Evolutionary conservation across 768 basidiomycete genomes (phyloP).

Genomic region (Suillus plorans): DNA sequence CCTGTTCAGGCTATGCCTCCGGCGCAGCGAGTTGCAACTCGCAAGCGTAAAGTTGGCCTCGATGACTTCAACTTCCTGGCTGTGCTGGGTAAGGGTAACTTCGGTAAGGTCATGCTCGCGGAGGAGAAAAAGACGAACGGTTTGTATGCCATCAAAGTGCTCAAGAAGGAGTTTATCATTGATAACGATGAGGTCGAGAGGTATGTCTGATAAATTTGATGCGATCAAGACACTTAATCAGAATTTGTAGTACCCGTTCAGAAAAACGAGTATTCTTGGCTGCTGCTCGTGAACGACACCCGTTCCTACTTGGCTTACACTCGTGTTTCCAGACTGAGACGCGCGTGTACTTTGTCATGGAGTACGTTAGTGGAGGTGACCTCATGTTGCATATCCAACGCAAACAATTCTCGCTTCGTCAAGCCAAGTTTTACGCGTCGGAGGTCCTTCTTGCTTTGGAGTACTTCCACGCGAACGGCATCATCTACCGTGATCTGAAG

Average conservation of each 20-base stretch:
- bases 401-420: constrained; percentile 96
- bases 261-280: constrained; percentile 98
- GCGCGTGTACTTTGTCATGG: constrained; percentile 99
- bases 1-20: constrained; percentile 35
- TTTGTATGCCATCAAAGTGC: constrained; percentile 98
- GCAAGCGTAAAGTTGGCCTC: constrained; percentile 86
- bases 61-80: constrained; percentile 99
- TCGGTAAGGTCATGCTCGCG: constrained; percentile 99
- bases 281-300: constrained; percentile 95
- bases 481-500: constrained; percentile 98
- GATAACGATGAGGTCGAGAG: constrained; percentile 99
- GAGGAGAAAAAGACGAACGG: constrained; percentile 93
- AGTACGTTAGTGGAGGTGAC: constrained; percentile 98
- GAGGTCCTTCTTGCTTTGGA: constrained; percentile 95
- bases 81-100: constrained; percentile 98
- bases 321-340: constrained; percentile 99
- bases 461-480: constrained; percentile 98
- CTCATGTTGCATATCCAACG: constrained; percentile 99
- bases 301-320: constrained; percentile 93
- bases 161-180: constrained; percentile 99
- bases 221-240: constrained; percentile 8
- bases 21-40: constrained; percentile 42
- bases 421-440: constrained; percentile 98
- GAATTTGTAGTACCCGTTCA: constrained; percentile 82
- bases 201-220: constrained; percentile 42